A percentile compares a stretch with the other conserved stretches of the same genome.
These are phyloP conservation scores for Xanthoparmelia taractica DNA, from an alignment of 495 filamentous ascomycete species.

Conservation along the genomic window DNA sequence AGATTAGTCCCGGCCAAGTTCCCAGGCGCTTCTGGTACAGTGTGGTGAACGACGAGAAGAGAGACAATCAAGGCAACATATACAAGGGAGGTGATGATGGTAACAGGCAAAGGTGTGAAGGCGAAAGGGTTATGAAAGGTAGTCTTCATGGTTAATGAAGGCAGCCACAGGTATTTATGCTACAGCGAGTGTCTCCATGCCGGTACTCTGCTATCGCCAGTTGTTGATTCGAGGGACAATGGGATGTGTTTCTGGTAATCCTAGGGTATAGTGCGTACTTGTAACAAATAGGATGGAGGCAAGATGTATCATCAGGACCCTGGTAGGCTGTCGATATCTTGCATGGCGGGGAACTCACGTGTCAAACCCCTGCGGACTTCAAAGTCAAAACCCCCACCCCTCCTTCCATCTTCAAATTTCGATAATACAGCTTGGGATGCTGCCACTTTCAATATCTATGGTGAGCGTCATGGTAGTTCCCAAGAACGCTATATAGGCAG, in stretches of 20 bases:
- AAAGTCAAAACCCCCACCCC: background rate
- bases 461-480: too few relatives aligned
- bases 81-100: conserved; percentile 58
- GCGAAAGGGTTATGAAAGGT: conserved; percentile 44
- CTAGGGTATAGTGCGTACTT: background rate
- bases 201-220: background rate
- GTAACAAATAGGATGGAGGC: background rate
- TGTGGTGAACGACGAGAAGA: conserved; percentile 65
- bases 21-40: conserved; percentile 61
- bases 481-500: too few relatives aligned
- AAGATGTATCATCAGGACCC: background rate
- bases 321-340: background rate
- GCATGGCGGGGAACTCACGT: background rate
- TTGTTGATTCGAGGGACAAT: background rate
- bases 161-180: background rate
- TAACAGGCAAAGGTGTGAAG: conserved; percentile 62
- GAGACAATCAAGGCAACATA: conserved; percentile 65
- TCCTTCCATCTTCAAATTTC: background rate
- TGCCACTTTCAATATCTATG: background rate
- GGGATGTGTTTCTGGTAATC: background rate
- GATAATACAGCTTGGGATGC: background rate
- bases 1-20: conserved; percentile 61
- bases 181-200: conserved; percentile 2
- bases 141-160: conserved; percentile 22
- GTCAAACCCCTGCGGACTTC: background rate